Conservation (phyloP, 1,139 yeast genomes). For the Magnusiomyces suaveolens region DNA sequence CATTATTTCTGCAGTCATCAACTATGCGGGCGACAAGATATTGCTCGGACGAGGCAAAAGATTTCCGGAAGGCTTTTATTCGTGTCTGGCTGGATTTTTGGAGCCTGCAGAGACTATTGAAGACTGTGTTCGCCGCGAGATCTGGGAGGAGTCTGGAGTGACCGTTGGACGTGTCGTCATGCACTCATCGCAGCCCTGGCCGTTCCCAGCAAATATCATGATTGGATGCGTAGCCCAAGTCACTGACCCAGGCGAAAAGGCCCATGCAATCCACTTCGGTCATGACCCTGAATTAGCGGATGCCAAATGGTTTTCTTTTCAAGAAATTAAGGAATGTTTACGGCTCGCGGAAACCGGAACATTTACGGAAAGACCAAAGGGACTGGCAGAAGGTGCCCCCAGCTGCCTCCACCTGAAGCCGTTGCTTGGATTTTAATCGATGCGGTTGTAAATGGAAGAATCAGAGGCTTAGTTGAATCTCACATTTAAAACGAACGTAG, state of each 20-base stretch:
- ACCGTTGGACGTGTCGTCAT: constrained; percentile 49
- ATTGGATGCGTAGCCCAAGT: constrained; percentile 73
- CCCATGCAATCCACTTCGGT: constrained; percentile 47
- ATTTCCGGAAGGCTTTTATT: constrained; percentile 44
- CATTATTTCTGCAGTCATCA: constrained; percentile 69
- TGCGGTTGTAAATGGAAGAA: constrained; percentile 26
- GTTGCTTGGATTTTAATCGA: constrained; percentile 40
- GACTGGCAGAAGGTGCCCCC: constrained; percentile 27
- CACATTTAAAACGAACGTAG: too few species aligned
- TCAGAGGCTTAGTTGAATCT: constrained; percentile 5
- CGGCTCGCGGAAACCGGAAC: constrained; percentile 8
- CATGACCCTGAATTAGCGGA: constrained; percentile 80
- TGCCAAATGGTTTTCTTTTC: constrained; percentile 71
- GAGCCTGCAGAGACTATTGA: constrained; percentile 93
- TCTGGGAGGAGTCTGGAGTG: constrained; percentile 94
- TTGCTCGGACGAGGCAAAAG: constrained; percentile 65
- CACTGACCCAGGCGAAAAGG: constrained; percentile 50
- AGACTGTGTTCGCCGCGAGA: constrained; percentile 77
- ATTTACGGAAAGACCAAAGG: constrained; percentile 18
- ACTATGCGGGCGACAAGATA: constrained; percentile 49
- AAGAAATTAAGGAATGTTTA: constrained; percentile 36
- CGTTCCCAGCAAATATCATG: constrained; percentile 89
- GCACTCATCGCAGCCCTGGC: constrained; percentile 86
- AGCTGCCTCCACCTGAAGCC: constrained; percentile 42
- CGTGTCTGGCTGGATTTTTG: constrained; percentile 89